Base-by-base conservation (phyloP, 306 rosid species). In the Carpinus viminea region DNA sequence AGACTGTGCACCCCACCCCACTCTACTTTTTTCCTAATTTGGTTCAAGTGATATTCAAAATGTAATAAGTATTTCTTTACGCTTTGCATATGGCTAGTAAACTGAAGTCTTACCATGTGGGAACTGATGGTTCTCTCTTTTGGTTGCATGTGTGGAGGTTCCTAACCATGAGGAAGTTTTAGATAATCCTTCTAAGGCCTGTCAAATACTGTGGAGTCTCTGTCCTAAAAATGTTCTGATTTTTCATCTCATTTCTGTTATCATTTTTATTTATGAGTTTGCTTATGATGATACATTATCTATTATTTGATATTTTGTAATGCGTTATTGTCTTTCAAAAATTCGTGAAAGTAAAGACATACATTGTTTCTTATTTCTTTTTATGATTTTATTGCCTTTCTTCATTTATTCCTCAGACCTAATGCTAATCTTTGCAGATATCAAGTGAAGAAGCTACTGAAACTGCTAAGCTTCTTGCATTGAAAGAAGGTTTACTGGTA, bases 401-500 rank as follows among this genome's bases (percentile, higher is more conserved):
- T 15, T 18, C 17, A 21, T 68, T 56, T 38, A 36, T 4, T 1
- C 48, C 72, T 66, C 72, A 18, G 13, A 70, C 46, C 26, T 78
- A 57, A 79, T 70, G 57, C 36, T 73, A 0, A 62, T 66, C 17
- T 62, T 73, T 81, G 83, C 84, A 95, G 98, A 79, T 92, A 83
- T 90, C 98, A 46, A 93, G 98, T 79, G 97, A 92, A 71, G 97
- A 91, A 83, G 88, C 98, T 64, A 80, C 92, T 38, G 91, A 95
- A 86, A 95, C 93, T 51, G 98, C 98, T 52, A 92, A 86, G 83
- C 79, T 26, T 68, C 93, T 95, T 80, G 98, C 98, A 70, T 68
- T 95, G 79, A 95, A 86, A 82, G 98, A 92, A 81, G 98, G 98
- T 75, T 86, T 95, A 76, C 81, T 88, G 89, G 96, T 88, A 87